These are phyloP conservation scores for Cryptococcus depauperatus DNA, from an alignment of 1,284 basidiomycete genomes.

Conservation along the genomic window DNA sequence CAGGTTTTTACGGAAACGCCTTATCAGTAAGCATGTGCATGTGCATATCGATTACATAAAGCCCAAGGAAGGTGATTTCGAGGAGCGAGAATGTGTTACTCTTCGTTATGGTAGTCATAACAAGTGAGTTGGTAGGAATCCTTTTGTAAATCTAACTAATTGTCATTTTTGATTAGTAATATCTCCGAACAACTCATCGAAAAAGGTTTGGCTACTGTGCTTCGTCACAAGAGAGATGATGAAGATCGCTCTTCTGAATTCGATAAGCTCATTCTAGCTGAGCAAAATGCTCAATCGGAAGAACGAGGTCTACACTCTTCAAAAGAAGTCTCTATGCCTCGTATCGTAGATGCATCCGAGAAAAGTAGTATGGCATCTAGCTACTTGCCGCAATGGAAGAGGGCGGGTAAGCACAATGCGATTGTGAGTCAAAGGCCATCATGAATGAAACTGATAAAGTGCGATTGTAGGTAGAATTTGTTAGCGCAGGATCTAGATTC, in stretches of 20 bases:
- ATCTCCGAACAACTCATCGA: slow-evolving; percentile 87
- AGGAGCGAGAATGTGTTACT: slow-evolving; percentile 84
- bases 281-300: slow-evolving; percentile 72
- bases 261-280: slow-evolving; percentile 89
- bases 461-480: slow-evolving; percentile 61
- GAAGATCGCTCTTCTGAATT: slow-evolving; percentile 90
- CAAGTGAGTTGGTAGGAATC: slow-evolving; percentile 51
- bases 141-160: too few relatives aligned
- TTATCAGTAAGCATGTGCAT: slow-evolving; percentile 84
- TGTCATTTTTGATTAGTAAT: slow-evolving; percentile 67
- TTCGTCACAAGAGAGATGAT: slow-evolving; percentile 88
- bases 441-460: too few relatives aligned
- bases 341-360: slow-evolving; percentile 87
- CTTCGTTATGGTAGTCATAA: slow-evolving; percentile 73
- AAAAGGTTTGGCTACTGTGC: slow-evolving; percentile 79
- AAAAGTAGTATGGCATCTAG: slow-evolving; percentile 65
- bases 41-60: slow-evolving; percentile 79
- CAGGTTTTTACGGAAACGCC: slow-evolving; percentile 74
- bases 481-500: slow-evolving; percentile 86
- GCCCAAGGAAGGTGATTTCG: slow-evolving; percentile 86
- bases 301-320: slow-evolving; percentile 84
- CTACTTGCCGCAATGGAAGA: slow-evolving; percentile 86
- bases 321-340: slow-evolving; percentile 63
- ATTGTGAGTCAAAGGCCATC: slow-evolving; percentile 46
- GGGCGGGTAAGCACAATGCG: slow-evolving; percentile 70